These are phyloP conservation scores for Mortierella sp. DNA, from an alignment of 371 early-diverging fungal species.

Conservation along the genomic window DNA sequence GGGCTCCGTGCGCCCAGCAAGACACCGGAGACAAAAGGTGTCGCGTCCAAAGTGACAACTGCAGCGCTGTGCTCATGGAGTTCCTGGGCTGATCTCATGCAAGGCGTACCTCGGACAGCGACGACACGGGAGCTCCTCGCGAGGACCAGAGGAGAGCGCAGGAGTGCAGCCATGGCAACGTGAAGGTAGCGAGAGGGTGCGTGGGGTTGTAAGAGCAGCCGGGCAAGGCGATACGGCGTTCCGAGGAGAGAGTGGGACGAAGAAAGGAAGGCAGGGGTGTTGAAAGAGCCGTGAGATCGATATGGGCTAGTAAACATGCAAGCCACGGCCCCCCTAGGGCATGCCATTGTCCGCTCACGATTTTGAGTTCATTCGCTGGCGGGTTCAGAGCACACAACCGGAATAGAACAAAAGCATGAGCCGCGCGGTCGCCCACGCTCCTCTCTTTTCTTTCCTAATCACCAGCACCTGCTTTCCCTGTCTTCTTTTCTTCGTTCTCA, in stretches of 20 bases:
- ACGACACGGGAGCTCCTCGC: conserved; percentile 43
- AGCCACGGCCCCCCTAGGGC: no score
- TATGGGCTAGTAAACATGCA: no score
- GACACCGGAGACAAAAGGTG: neutral
- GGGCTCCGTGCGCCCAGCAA: no score
- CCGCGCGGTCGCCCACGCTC: no score
- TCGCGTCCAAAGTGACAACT: neutral
- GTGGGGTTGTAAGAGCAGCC: neutral
- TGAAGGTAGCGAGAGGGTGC: neutral
- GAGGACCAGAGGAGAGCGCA: conserved; percentile 46
- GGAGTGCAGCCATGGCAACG: conserved; percentile 33
- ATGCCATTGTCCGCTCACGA: no score
- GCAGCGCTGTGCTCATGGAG: neutral
- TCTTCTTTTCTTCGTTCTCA: neutral
- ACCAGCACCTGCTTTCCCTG: neutral
- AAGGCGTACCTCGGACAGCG: conserved; percentile 37
- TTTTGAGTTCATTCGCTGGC: no score
- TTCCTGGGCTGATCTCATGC: no score
- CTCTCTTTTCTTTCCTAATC: no score
- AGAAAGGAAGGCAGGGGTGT: neutral
- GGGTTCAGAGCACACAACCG: no score
- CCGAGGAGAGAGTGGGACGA: neutral
- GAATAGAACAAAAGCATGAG: no score
- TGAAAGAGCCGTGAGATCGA: no score
- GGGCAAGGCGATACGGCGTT: no score